Percentiles rank a stretch among this genome's conserved stretches.
These are phyloP conservation scores for Peterozyma xylosa DNA, from an alignment of 805 yeast genomes.

Conservation along the genomic window DNA sequence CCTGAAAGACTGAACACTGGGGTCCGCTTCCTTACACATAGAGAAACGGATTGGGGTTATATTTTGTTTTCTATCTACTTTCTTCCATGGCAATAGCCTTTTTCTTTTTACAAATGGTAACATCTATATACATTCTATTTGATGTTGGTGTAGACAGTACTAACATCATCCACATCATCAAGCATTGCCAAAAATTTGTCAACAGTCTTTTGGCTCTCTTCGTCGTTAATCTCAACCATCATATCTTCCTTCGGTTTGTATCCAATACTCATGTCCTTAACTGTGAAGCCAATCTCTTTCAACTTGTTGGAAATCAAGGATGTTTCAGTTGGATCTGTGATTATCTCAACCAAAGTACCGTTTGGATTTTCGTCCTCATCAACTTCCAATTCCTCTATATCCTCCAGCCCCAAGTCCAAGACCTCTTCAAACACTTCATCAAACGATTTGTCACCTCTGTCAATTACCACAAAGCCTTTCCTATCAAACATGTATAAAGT, in stretches of 20 bases:
- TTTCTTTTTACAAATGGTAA: too few relatives aligned
- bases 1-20: too few relatives aligned
- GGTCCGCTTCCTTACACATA: too few relatives aligned
- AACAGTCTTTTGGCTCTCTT: constrained; percentile 42
- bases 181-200: constrained; percentile 52
- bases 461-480: constrained; percentile 64
- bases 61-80: not conserved
- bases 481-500: constrained; percentile 71
- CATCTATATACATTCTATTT: constrained; percentile 19
- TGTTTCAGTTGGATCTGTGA: constrained; percentile 59
- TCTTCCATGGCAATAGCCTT: too few relatives aligned
- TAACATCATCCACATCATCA: constrained; percentile 80
- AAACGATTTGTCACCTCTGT: constrained; percentile 28
- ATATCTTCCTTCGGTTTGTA: constrained; percentile 60
- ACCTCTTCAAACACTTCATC: constrained; percentile 72
- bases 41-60: not conserved
- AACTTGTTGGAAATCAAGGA: constrained; percentile 53
- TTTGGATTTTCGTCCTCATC: constrained; percentile 31
- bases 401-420: constrained; percentile 75
- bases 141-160: constrained; percentile 69
- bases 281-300: constrained; percentile 42
- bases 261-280: constrained; percentile 66
- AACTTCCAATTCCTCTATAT: constrained; percentile 49
- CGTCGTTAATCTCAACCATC: constrained; percentile 44
- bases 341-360: constrained; percentile 34